A percentile compares a stretch with the other conserved stretches of the same genome.
Evolutionary conservation across 345 rosid genomes (phyloP).

Genomic region (Xanthoceras sorbifolium): DNA sequence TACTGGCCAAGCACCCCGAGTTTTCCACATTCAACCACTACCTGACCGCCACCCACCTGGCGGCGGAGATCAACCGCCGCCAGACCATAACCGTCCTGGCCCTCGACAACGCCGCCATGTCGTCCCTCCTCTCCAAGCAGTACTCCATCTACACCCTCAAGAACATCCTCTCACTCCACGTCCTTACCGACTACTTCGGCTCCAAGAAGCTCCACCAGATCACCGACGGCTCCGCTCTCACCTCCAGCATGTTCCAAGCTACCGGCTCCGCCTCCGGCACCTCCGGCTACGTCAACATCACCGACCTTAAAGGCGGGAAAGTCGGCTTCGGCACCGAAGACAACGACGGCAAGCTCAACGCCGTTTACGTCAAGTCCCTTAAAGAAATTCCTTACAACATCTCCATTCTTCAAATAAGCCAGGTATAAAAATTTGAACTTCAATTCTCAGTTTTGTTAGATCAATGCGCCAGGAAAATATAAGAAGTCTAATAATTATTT

Average conservation of each 20-base stretch:
- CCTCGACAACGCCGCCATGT: conserved; percentile 86
- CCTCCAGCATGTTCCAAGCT: conserved; percentile 89
- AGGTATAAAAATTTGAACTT: conserved; percentile 21
- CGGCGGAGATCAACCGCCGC: conserved; percentile 78
- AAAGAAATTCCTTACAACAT: conserved; percentile 79
- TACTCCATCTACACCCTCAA: conserved; percentile 66
- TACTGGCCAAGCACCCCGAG: conserved; percentile 71
- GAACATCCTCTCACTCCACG: conserved; percentile 86
- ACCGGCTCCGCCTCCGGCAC: conserved; percentile 87
- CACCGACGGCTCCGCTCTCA: conserved; percentile 59
- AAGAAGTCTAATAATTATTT: neutral
- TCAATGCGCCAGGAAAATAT: no score
- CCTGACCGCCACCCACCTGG: conserved; percentile 83
- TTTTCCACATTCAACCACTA: conserved; percentile 97
- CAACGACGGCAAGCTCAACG: conserved; percentile 50
- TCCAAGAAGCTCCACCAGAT: conserved; percentile 91
- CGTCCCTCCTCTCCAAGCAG: conserved; percentile 58
- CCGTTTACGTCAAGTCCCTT: conserved; percentile 68
- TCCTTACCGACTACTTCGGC: conserved; percentile 88
- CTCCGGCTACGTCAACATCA: conserved; percentile 78
- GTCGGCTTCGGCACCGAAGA: conserved; percentile 77
- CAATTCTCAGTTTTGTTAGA: neutral
- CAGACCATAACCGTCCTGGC: conserved; percentile 86
- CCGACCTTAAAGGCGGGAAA: conserved; percentile 80
- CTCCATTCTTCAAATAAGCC: conserved; percentile 77